Evolutionary conservation across 1,139 yeast species (phyloP), one percentile per base, ranked within the genome.

Genomic region (Pichia sp.): DNA sequence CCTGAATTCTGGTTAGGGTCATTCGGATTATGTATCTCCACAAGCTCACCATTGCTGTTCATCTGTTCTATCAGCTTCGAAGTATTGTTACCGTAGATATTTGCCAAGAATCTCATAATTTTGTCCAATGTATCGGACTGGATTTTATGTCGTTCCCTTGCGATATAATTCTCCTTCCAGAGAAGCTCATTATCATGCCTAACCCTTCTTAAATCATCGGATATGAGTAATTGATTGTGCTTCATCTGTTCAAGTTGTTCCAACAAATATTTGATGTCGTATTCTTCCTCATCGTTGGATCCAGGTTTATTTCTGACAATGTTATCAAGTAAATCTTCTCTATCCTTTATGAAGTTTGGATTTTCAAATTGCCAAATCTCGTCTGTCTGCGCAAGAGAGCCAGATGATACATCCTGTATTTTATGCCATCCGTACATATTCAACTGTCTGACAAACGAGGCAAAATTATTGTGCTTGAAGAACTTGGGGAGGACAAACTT

Each of bases 341-440:
- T 50, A n/a, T 46, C 60, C 35, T 36, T 68, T 30, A 77, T 65
- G 54, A 87, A 87, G 53, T 78, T 70, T n/a, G 91, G 87, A 45
- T 84, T 82, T 52, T 80, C 80, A 61, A 85, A 85, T 56, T 82
- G 87, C 83, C 84, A 78, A n/a, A 62, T 56, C 47, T 78, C 87
- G 34, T 72, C 78, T 23, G 62, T 63, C 39, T 67, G 65, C 39
- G 67, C 66, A 60, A 82, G 61, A 3, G 84, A 72, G 1, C 91
- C 91, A 20, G 74, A 69, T 33, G 62, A 77, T 35, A 79, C 74
- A 58, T 81, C 94, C 57, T 77, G 93, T 7, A 91, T 91, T 61
- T 91, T 91, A 62, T 91, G 97, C 87, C 95, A 91, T 26, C 97
- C 98, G 55, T 91, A 91, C 94, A 91, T 91, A 60, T 91, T 91